Evolutionary conservation across 768 basidiomycete genomes (phyloP), one percentile per base, ranked within the genome.

Genomic region (Coprinellus micaceus): DNA sequence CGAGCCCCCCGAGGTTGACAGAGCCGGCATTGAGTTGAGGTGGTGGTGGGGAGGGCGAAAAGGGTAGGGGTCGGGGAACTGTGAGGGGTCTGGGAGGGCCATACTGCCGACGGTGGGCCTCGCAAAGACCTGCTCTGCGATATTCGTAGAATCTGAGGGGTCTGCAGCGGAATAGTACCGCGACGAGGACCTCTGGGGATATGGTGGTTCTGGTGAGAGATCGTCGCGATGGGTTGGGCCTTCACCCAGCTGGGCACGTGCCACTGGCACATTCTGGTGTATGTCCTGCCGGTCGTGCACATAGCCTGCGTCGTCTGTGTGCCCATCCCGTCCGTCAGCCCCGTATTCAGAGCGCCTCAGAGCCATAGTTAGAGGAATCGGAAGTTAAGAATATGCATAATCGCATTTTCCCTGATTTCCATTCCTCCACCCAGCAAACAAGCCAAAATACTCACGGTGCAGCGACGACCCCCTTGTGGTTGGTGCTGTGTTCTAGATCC

Each of bases 41-140:
- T 75, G 71, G 43, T 79, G 72, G 50, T 77, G 82, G 5, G 74
- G 81, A 10, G 76, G 71, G 40, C 82, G 81, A 57, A 80, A 83
- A 24, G 86, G 84, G 70, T 88, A 84, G 22, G 86, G 85, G 69
- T 89, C 86, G 21, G 89, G 86, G 63, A 83, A 88, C 46, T 82
- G 83, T 6, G 81, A 77, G 28, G 85, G 84, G 67, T 89, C 87
- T 50, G 82, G 82, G 50, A 86, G 73, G 30, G n/a, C 50, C 40
- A 49, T 54, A 52, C 22, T 58, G 51, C 48, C 55, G 56, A 52
- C 48, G 49, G 47, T 55, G 53, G 49, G 36, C 45, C 49, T 49
- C 30, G 56, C 30, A 53, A 28, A 57, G 44, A 29, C 40, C 41
- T 54, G 49, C 33, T 51, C 49, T 51, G 49, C 19, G 29, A 19